These are phyloP conservation scores for Kwoniella botswanensis DNA, from an alignment of 768 basidiomycete genomes.

Conservation along the genomic window DNA sequence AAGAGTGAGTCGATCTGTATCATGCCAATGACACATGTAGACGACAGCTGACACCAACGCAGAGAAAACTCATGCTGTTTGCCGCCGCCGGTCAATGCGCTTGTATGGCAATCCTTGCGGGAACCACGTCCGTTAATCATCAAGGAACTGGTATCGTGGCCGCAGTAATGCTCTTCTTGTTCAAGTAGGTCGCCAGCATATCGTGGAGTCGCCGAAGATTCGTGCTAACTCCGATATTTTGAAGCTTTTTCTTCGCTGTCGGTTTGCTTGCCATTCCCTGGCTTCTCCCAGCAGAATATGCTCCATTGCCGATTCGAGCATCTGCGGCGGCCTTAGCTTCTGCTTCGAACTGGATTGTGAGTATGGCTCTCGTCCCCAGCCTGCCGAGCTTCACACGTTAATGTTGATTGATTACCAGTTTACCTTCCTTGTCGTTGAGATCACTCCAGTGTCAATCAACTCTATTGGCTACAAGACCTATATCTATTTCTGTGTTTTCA, in stretches of 20 bases:
- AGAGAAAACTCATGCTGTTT: constrained; percentile 25
- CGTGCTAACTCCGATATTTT: not conserved
- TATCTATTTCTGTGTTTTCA: constrained; percentile 30
- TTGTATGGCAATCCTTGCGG: constrained; percentile 25
- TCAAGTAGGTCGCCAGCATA: constrained; percentile 4
- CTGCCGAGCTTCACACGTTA: too few species aligned
- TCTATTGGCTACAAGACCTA: constrained; percentile 26
- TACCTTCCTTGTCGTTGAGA: constrained; percentile 28
- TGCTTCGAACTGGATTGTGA: constrained; percentile 31
- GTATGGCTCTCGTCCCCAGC: not conserved
- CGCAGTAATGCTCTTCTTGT: constrained; percentile 20
- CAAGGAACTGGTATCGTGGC: constrained; percentile 20
- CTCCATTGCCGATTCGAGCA: constrained; percentile 32
- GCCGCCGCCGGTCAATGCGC: constrained; percentile 17
- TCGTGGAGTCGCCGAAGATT: too few species aligned
- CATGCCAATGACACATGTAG: too few species aligned
- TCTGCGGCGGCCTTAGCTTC: constrained; percentile 27
- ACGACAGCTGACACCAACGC: not conserved
- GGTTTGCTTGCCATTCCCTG: constrained; percentile 31
- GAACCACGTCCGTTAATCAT: constrained; percentile 10
- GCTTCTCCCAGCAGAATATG: constrained; percentile 31
- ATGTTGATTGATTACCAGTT: constrained; percentile 1
- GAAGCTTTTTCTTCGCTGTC: constrained; percentile 24
- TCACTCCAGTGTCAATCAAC: constrained; percentile 28
- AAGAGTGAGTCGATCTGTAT: constrained; percentile 4